These are phyloP conservation scores for Pleurotus djamor DNA, from an alignment of 768 basidiomycete species.

Conservation along the genomic window DNA sequence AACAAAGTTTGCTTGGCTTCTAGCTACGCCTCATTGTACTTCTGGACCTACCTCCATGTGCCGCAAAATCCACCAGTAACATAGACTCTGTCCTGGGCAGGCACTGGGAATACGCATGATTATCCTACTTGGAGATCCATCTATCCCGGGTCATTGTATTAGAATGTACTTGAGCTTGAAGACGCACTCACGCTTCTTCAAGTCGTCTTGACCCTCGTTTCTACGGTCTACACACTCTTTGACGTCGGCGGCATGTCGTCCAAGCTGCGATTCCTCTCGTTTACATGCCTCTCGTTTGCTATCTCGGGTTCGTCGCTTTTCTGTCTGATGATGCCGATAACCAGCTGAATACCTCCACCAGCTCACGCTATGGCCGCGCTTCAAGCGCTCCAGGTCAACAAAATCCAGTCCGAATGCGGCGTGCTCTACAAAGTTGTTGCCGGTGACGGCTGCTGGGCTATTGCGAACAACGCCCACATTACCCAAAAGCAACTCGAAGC, in stretches of 20 bases:
- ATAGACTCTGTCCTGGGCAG: neutral
- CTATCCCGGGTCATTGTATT: neutral
- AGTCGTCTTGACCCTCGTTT: neutral
- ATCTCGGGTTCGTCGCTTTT: neutral
- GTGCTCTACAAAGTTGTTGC: neutral
- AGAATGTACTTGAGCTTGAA: neutral
- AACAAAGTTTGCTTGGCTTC: neutral
- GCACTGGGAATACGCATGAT: neutral
- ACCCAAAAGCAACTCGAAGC: conserved; percentile 5
- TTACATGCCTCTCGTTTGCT: neutral
- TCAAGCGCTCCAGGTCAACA: neutral
- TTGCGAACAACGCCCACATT: conserved; percentile 2
- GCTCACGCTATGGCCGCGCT: neutral
- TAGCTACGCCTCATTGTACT: neutral
- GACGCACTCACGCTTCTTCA: neutral
- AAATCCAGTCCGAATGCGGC: neutral
- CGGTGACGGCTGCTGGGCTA: conserved; percentile 3
- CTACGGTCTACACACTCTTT: neutral
- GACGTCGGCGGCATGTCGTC: neutral
- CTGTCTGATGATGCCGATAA: neutral
- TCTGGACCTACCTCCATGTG: neutral
- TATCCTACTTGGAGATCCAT: neutral
- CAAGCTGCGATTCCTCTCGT: neutral
- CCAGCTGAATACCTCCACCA: neutral
- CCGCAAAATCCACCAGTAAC: neutral